phyloP scores from a whole-genome alignment of 23 red algal species.

The Gracilaria gracilis region DNA sequence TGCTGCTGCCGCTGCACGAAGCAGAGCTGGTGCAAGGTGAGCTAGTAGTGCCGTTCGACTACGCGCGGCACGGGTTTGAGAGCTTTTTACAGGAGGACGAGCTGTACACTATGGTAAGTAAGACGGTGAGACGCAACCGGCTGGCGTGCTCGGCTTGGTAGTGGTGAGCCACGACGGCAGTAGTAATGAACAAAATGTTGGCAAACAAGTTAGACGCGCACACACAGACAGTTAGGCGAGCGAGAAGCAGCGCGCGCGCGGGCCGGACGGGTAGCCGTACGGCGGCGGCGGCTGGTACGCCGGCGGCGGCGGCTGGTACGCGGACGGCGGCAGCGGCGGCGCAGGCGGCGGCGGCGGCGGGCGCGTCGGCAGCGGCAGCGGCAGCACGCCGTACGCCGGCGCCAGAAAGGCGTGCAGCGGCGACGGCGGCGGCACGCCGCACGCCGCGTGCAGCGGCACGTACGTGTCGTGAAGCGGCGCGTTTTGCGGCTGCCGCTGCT shows the following conservation, averaged over 20 bases:
- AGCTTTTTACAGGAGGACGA: constrained; percentile 26
- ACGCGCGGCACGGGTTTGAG: constrained; percentile 22
- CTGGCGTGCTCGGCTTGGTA: constrained; percentile 37
- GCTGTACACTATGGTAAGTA: neutral
- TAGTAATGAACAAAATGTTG: constrained; percentile 3
- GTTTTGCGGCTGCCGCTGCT: neutral
- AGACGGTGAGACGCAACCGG: constrained; percentile 21
- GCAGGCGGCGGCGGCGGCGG: neutral
- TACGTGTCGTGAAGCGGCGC: constrained; percentile 16
- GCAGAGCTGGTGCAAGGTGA: constrained; percentile 11
- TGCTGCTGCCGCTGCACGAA: constrained; percentile 50
- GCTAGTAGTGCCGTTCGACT: constrained; percentile 20
- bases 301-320: constrained; percentile 2
- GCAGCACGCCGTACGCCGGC: neutral
- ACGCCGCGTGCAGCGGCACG: neutral
- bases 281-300: neutral
- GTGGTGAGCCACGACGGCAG: neutral
- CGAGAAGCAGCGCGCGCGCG: neutral
- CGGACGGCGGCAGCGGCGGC: neutral
- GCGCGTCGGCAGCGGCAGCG: neutral
- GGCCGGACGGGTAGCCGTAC: neutral
- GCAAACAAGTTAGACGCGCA: neutral
- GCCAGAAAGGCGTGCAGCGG: neutral
- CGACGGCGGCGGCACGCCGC: neutral
- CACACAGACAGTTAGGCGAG: neutral